These are phyloP conservation scores for Cystofilobasidium bisporidii DNA, from an alignment of 768 basidiomycete species.

Conservation along the genomic window DNA sequence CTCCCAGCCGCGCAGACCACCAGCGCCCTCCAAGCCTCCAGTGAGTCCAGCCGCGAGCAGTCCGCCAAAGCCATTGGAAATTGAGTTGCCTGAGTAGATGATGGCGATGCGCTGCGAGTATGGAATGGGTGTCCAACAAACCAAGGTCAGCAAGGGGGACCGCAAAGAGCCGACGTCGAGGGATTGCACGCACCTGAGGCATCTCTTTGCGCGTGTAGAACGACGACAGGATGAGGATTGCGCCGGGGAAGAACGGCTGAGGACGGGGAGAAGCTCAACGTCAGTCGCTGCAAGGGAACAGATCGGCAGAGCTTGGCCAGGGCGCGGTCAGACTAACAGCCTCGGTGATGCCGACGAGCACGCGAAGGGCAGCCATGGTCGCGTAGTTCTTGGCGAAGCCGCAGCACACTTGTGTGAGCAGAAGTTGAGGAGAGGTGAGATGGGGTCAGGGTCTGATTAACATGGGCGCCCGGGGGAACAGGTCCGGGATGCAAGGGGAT, in stretches of 20 bases:
- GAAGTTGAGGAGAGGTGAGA: too few species aligned
- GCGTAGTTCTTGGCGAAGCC: neutral
- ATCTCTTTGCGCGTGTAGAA: neutral
- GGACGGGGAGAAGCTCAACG: neutral
- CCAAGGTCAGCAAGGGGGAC: too few species aligned
- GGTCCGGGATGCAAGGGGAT: neutral
- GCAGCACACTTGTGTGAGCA: neutral
- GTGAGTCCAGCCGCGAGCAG: conserved; percentile 38
- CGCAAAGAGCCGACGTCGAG: too few species aligned
- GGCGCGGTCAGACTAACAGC: neutral
- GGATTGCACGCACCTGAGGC: neutral
- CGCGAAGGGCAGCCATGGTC: neutral
- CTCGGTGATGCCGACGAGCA: neutral
- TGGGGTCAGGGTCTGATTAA: neutral
- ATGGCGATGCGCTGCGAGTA: neutral
- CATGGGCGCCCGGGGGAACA: neutral
- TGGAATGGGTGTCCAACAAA: too few species aligned
- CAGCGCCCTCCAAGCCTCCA: conserved; percentile 35
- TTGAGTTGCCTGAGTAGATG: conserved; percentile 6
- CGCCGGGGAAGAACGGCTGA: conserved; percentile 1
- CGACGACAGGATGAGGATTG: neutral
- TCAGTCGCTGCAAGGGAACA: neutral
- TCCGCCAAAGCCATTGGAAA: conserved; percentile 29
- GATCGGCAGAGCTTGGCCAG: too few species aligned
- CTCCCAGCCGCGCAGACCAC: conserved; percentile 36